phyloP scores from a whole-genome alignment of 1,139 yeast species.

The Meyerozyma sp. region DNA sequence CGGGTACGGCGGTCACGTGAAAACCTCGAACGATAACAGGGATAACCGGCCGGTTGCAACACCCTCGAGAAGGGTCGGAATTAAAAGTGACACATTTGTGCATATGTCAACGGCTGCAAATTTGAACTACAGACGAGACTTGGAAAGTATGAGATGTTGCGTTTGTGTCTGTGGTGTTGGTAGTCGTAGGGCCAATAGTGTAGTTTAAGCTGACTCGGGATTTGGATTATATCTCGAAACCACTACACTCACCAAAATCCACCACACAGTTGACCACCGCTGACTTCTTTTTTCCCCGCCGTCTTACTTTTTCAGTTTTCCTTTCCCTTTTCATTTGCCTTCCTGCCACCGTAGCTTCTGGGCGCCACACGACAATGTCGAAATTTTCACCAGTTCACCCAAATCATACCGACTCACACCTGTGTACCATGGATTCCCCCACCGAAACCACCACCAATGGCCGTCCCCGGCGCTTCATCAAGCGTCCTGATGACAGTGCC shows the following conservation, averaged over 20 bases:
- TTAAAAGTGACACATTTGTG: not conserved
- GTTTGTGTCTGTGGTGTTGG: no score
- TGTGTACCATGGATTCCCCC: conserved; percentile 13
- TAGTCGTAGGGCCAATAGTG: no score
- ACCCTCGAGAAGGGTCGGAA: not conserved
- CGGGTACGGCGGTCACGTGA: not conserved
- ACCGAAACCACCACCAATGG: conserved; percentile 13
- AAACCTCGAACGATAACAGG: not conserved
- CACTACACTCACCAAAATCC: no score
- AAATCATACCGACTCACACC: conserved; percentile 1
- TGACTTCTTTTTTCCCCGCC: not conserved
- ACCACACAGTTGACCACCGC: not conserved
- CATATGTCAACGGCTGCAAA: not conserved
- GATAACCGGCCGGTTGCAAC: not conserved
- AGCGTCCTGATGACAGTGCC: conserved; percentile 70
- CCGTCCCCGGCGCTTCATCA: conserved; percentile 47
- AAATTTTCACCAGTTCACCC: conserved; percentile 9
- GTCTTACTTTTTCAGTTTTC: not conserved
- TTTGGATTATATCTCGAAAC: no score
- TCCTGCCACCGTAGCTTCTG: not conserved
- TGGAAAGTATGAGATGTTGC: no score
- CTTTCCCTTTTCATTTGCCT: not conserved
- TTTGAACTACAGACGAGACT: no score
- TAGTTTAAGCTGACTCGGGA: no score
- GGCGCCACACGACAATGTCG: conserved; percentile 6